Evolutionary conservation across 225 moss, liverwort and hornwort species (phyloP).

Genomic region (Climacium dendroides): DNA sequence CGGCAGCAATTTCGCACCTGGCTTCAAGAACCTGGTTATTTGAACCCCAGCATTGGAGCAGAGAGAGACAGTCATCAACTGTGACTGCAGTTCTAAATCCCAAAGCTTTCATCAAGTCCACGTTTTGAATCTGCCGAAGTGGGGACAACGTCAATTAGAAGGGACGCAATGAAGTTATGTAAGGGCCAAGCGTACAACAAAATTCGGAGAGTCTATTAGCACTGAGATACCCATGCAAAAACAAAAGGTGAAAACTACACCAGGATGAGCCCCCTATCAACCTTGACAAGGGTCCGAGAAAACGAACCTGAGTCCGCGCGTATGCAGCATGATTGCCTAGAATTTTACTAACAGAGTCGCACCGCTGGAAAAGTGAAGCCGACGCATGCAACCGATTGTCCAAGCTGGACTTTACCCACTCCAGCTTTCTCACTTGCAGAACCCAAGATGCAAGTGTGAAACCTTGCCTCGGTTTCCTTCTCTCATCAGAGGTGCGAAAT

Average conservation of each 20-base stretch:
- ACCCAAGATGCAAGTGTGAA: slow-evolving; percentile 46
- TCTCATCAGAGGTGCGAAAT: neutral
- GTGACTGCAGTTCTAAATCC: slow-evolving; percentile 64
- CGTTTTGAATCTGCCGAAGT: slow-evolving; percentile 47
- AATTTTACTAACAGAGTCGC: slow-evolving; percentile 55
- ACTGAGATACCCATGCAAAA: neutral
- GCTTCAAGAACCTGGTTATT: slow-evolving; percentile 36
- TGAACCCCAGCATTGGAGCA: slow-evolving; percentile 46
- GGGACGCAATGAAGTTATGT: neutral
- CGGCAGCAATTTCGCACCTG: slow-evolving; percentile 28
- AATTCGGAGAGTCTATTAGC: neutral
- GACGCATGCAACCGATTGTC: slow-evolving; percentile 55
- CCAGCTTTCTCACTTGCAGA: slow-evolving; percentile 43
- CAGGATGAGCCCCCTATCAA: neutral
- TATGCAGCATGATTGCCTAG: slow-evolving; percentile 65
- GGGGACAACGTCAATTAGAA: neutral
- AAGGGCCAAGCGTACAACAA: neutral
- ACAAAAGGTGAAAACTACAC: neutral
- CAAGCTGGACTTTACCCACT: slow-evolving; percentile 68
- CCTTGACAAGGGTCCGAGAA: neutral
- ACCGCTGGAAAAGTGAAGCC: slow-evolving; percentile 47
- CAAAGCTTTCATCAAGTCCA: slow-evolving; percentile 42
- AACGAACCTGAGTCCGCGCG: slow-evolving; percentile 30
- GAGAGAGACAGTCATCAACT: slow-evolving; percentile 58
- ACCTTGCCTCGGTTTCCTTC: slow-evolving; percentile 5